Base-by-base conservation (phyloP, 257 asterid species). In the Solanum chilense region DNA sequence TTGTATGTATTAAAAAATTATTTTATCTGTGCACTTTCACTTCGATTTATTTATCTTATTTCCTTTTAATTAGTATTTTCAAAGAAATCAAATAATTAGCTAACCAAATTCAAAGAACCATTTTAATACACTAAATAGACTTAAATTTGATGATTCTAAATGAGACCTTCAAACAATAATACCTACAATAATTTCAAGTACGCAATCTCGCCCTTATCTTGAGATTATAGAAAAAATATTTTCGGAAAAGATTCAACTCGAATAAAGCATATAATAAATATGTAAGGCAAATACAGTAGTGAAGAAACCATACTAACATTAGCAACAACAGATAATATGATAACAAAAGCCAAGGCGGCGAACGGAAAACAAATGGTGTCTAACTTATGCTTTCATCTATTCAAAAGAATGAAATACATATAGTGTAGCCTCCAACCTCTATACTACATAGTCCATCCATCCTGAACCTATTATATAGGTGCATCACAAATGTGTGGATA, bases 161-260 rank as follows among this genome's bases (percentile, higher is more conserved):
- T 21, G 27, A 58, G 3, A 58, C 27, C 68, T 8, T 58, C 27
- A 60, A 60, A 60, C 68, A 60, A 60, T 9, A 56, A 21, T 60
- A 21, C 27, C 13, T 21, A 9, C 13, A 1, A 4, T 21, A 60
- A 60, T 60, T 20, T 5, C 1, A 0, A 58, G 1, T 64, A 64
- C 33, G 1, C 33, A 25, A n/a, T 7, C 3, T n/a, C 14, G 0
- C 9, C 18, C 1, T 27, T 11, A 64, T 14, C 70, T 62, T 60
- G 6, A 21, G 1, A 60, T 20, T 9, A 0, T 2, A 62, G 31
- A 62, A 3, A 62, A 0, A 23, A 23, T n/a, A 5, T 23, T 23
- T 62, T 12, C 0, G 2, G n/a, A 0, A 62, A 10, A n/a, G 0
- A 0, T 8, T 23, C 70, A 4, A 11, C 29, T 10, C 6, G 12